Percentiles rank a stretch among this genome's conserved stretches.
Conservation (phyloP, 202 grass and related monocot species). For the Schoenoplectus tabernaemontani region DNA sequence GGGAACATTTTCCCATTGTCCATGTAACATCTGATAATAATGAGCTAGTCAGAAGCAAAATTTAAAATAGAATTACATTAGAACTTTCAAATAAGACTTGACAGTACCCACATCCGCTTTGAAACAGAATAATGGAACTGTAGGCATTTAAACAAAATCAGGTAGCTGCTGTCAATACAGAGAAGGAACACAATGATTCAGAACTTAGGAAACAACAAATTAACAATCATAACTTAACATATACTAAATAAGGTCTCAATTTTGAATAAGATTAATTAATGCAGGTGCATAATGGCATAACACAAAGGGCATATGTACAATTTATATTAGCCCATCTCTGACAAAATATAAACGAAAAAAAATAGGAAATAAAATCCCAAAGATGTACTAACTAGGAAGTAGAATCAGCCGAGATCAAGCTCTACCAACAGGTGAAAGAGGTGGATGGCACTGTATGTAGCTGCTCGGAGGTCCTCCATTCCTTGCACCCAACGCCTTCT, state of each 20-base stretch:
- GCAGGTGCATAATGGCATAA: slow-evolving; percentile 12
- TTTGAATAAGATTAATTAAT: slow-evolving; percentile 10
- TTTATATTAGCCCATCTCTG: neutral
- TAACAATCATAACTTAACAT: neutral
- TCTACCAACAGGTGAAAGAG: slow-evolving; percentile 83
- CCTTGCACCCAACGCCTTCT: slow-evolving; percentile 29
- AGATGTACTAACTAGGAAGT: slow-evolving; percentile 20
- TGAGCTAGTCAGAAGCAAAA: no score
- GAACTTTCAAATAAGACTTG: neutral
- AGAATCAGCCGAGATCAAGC: slow-evolving; percentile 43
- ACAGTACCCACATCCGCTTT: no score
- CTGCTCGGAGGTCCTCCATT: slow-evolving; percentile 39
- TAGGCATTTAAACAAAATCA: neutral
- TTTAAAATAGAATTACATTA: no score
- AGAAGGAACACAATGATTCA: no score
- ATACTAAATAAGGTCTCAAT: no score
- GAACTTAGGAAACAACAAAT: neutral
- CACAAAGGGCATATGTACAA: slow-evolving; percentile 17
- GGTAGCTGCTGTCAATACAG: neutral
- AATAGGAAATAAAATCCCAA: neutral
- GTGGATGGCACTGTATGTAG: slow-evolving; percentile 67
- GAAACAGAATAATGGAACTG: neutral
- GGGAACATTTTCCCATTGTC: neutral
- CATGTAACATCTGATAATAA: neutral
- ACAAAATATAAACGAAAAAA: neutral